Conservation (phyloP, 2,329 filamentous ascomycete genomes). For the Paramyrothecium sp. region DNA sequence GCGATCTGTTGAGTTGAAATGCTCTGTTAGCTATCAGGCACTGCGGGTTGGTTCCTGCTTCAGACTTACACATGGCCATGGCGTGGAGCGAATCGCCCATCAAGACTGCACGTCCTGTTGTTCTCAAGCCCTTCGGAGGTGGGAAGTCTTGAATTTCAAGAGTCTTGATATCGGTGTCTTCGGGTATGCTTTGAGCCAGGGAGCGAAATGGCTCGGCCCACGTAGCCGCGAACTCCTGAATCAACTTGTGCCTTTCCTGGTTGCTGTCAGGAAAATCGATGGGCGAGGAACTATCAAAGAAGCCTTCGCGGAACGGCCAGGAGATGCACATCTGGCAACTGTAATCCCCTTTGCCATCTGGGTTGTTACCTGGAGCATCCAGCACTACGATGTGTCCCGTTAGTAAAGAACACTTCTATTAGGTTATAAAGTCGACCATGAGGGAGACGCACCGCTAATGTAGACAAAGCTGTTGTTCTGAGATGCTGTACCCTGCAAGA, state of each 20-base stretch:
- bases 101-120: conserved; percentile 40
- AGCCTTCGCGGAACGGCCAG: conserved; percentile 43
- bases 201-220: conserved; percentile 50
- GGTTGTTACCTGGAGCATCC: conserved; percentile 43
- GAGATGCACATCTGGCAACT: conserved; percentile 49
- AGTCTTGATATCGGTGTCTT: conserved; percentile 38
- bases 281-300: conserved; percentile 23
- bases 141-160: conserved; percentile 49
- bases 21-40: not conserved
- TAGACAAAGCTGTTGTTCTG: conserved; percentile 50
- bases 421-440: rapidly evolving
- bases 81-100: conserved; percentile 56
- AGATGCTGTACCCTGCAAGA: conserved; percentile 54
- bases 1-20: conserved; percentile 36
- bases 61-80: conserved; percentile 59
- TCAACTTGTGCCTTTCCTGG: conserved; percentile 35
- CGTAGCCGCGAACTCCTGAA: conserved; percentile 39
- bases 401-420: not conserved
- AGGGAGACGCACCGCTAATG: conserved; percentile 41
- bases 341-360: conserved; percentile 31
- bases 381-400: conserved; percentile 33
- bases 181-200: conserved; percentile 37
- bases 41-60: not conserved
- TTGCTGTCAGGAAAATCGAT: conserved; percentile 39
- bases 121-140: conserved; percentile 32